Evolutionary conservation across 1,139 yeast genomes (phyloP).

Genomic region (Sugiyamaella paludigena): DNA sequence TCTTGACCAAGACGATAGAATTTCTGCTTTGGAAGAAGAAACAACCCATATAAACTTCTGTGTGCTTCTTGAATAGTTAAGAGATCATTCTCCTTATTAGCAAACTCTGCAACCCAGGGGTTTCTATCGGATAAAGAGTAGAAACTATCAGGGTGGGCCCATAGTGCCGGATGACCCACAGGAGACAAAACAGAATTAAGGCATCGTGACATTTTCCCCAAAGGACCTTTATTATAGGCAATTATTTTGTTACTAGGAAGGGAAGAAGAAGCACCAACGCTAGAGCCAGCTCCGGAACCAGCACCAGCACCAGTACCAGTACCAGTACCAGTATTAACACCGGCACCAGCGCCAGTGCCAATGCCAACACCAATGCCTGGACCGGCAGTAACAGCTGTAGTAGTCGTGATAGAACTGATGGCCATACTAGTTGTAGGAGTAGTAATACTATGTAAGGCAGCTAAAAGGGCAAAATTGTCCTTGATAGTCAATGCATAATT

Average conservation of each 20-base stretch:
- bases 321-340: no score
- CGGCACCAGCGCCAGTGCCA: no score
- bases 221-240: constrained; percentile 25
- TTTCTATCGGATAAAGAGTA: constrained; percentile 13
- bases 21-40: constrained; percentile 19
- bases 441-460: constrained; percentile 11
- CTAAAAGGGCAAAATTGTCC: constrained; percentile 16
- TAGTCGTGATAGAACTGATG: no score
- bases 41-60: constrained; percentile 18
- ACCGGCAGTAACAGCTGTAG: no score
- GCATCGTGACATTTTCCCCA: constrained; percentile 24
- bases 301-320: constrained; percentile 5
- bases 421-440: neutral
- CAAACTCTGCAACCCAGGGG: constrained; percentile 13
- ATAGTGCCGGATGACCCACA: constrained; percentile 19
- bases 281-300: constrained; percentile 9
- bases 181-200: constrained; percentile 23
- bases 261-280: neutral
- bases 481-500: constrained; percentile 18
- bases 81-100: constrained; percentile 8
- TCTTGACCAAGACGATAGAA: constrained; percentile 24
- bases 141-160: constrained; percentile 18
- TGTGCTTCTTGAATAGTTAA: constrained; percentile 20
- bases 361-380: no score
- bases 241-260: constrained; percentile 7